A percentile compares a stretch with the other conserved stretches of the same genome.
phyloP scores from a whole-genome alignment of 192 early-diverging fungal genomes.

The Backusella morwellensis region DNA sequence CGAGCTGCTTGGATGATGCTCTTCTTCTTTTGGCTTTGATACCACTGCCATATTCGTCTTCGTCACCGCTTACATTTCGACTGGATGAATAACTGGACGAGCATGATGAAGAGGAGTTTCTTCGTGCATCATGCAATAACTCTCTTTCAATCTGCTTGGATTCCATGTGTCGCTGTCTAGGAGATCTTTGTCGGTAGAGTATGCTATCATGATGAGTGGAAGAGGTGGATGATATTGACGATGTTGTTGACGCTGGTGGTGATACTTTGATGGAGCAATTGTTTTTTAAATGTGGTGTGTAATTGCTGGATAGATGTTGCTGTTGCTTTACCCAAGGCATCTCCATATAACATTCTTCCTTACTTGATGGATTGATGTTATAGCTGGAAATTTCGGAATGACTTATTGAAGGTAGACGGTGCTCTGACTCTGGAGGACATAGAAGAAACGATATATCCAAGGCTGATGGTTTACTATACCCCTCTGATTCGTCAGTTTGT shows the following conservation, averaged over 20 bases:
- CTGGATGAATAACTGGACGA: not conserved
- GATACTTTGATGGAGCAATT: not conserved
- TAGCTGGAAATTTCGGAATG: not conserved
- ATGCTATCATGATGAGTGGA: not conserved
- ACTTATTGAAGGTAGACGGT: not conserved
- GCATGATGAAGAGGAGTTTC: not conserved
- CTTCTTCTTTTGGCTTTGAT: conserved; percentile 75
- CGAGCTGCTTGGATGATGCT: conserved; percentile 72
- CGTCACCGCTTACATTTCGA: not conserved
- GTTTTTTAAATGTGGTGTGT: not conserved
- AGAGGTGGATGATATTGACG: not conserved
- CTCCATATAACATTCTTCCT: not conserved
- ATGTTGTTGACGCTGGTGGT: not conserved
- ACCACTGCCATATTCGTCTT: conserved; percentile 7
- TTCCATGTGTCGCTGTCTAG: not conserved
- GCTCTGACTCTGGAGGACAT: not conserved
- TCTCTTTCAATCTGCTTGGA: not conserved
- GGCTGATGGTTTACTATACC: not conserved
- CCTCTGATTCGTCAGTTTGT: not conserved
- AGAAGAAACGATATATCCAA: not conserved
- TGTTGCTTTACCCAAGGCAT: not conserved
- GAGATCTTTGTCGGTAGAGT: not conserved
- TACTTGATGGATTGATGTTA: not conserved
- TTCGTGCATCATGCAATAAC: not conserved
- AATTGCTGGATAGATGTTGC: not conserved